Evolutionary conservation across 1,284 basidiomycete species (phyloP).

Genomic region (Rhodotorula sp.): DNA sequence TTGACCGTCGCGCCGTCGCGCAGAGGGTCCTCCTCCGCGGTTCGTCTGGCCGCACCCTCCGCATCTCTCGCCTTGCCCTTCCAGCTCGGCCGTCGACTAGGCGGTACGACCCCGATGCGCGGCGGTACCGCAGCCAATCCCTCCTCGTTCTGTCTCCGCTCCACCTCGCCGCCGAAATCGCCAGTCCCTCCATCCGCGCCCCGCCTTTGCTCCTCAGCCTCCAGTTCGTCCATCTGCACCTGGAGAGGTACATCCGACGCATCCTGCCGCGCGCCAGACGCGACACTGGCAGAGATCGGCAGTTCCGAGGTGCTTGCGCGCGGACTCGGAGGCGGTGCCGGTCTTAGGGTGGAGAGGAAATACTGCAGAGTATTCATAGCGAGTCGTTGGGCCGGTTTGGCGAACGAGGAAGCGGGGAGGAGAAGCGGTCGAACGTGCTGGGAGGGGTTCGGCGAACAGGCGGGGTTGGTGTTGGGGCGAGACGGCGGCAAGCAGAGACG

Average conservation of each 20-base stretch:
- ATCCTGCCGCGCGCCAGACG: neutral
- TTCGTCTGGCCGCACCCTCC: neutral
- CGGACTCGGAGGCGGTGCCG: slow-evolving; percentile 22
- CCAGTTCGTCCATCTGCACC: neutral
- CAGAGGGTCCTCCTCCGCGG: neutral
- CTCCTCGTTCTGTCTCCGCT: neutral
- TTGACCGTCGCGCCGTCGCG: slow-evolving; percentile 12
- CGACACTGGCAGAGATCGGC: slow-evolving; percentile 9
- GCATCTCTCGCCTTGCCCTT: slow-evolving; percentile 3
- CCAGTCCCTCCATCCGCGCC: neutral
- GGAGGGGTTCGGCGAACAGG: too few relatives aligned
- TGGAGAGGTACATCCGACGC: neutral
- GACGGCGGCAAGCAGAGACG: too few relatives aligned
- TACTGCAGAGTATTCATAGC: slow-evolving; percentile 31
- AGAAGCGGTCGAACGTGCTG: too few relatives aligned
- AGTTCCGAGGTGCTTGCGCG: slow-evolving; percentile 18
- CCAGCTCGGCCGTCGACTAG: neutral
- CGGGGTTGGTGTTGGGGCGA: too few relatives aligned
- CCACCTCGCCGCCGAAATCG: neutral
- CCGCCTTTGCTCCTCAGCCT: neutral
- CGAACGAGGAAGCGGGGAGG: neutral
- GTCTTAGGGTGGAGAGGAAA: slow-evolving; percentile 26
- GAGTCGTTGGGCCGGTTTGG: neutral
- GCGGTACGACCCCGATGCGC: neutral
- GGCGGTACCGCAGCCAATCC: neutral